These are phyloP conservation scores for Penicillium egyptiacum DNA, from an alignment of 495 filamentous ascomycete genomes.

Conservation along the genomic window DNA sequence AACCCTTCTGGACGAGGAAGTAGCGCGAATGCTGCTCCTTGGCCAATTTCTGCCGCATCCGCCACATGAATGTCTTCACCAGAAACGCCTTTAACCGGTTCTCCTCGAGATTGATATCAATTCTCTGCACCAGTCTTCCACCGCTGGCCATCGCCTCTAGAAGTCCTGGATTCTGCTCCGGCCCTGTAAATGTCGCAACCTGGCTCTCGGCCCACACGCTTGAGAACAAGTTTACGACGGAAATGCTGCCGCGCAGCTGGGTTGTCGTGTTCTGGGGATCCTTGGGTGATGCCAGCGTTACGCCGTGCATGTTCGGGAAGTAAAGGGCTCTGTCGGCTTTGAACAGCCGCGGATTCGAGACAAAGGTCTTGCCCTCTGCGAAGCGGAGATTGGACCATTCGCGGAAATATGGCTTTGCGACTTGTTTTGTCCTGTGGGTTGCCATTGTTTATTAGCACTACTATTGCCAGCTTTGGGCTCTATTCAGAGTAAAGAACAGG, in stretches of 20 bases:
- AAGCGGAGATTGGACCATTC: slow-evolving; percentile 83
- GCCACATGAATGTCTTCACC: slow-evolving; percentile 65
- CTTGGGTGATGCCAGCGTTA: slow-evolving; percentile 60
- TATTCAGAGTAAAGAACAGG: neutral
- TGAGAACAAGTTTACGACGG: slow-evolving; percentile 77
- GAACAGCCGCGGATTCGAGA: slow-evolving; percentile 75
- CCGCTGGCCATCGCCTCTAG: slow-evolving; percentile 49
- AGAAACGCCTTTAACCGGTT: slow-evolving; percentile 73
- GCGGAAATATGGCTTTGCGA: slow-evolving; percentile 84
- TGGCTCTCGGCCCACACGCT: slow-evolving; percentile 84
- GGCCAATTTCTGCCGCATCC: slow-evolving; percentile 56
- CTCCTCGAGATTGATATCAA: slow-evolving; percentile 86
- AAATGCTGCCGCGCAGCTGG: slow-evolving; percentile 66
- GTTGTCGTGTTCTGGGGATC: slow-evolving; percentile 66
- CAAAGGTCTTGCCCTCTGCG: slow-evolving; percentile 84
- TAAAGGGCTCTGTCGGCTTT: slow-evolving; percentile 72
- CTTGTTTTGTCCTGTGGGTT: slow-evolving; percentile 47
- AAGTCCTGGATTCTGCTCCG: slow-evolving; percentile 64
- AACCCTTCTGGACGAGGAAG: slow-evolving; percentile 77
- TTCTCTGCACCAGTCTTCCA: slow-evolving; percentile 56
- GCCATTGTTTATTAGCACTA: slow-evolving; percentile 7
- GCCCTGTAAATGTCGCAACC: slow-evolving; percentile 64
- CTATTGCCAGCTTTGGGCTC: neutral
- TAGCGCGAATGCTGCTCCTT: slow-evolving; percentile 67
- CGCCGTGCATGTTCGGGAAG: slow-evolving; percentile 88